A percentile compares a stretch with the other conserved stretches of the same genome.
These are phyloP conservation scores for Persicaria tinctoria DNA, from an alignment of 148 eudicot species.

Conservation along the genomic window DNA sequence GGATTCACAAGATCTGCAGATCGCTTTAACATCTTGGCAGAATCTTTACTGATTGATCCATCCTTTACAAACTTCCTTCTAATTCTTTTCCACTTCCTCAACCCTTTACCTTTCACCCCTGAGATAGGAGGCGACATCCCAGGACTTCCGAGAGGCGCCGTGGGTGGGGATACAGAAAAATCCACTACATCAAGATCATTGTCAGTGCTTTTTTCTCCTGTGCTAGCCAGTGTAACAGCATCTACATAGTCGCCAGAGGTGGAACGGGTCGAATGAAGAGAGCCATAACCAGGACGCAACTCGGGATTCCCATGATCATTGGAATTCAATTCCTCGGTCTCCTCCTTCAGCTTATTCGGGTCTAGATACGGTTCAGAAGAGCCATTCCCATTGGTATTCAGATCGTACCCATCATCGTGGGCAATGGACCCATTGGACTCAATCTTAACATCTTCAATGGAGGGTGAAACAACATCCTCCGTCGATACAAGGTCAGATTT, in stretches of 20 bases:
- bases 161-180: background rate
- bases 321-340: background rate
- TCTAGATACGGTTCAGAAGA: background rate
- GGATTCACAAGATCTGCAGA: slow-evolving; percentile 11
- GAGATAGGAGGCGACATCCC: background rate
- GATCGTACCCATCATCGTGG: background rate
- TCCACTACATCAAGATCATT: background rate
- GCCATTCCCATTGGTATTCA: background rate
- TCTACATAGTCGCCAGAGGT: background rate
- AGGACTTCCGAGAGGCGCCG: background rate
- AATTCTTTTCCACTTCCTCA: slow-evolving; percentile 80
- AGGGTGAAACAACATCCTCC: background rate
- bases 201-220: background rate
- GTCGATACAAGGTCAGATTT: background rate
- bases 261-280: background rate
- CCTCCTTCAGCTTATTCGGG: background rate
- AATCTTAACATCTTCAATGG: background rate
- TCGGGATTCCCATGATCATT: background rate
- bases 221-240: background rate
- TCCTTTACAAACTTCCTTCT: slow-evolving; percentile 38
- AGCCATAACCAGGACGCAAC: too few species aligned
- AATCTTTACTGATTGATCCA: slow-evolving; percentile 24
- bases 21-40: slow-evolving; percentile 35
- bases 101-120: slow-evolving; percentile 45
- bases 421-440: background rate